These are phyloP conservation scores for Croton setiger DNA, from an alignment of 441 rosid species.

Conservation along the genomic window DNA sequence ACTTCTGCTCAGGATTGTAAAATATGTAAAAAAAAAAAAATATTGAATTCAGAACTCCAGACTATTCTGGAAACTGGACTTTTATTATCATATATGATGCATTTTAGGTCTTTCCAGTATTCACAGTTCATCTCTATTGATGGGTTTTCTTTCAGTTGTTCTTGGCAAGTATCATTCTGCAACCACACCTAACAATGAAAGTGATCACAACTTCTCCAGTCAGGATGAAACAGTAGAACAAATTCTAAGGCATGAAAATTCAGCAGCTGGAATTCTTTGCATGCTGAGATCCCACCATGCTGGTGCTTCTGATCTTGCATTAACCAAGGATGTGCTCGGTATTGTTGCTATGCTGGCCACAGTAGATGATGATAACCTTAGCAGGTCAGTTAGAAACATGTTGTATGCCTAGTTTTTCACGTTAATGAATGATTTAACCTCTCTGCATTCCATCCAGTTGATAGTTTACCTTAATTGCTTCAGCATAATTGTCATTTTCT, in stretches of 20 bases:
- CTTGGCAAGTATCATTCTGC: slow-evolving; percentile 61
- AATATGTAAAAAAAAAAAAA: background rate
- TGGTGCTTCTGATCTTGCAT: slow-evolving; percentile 36
- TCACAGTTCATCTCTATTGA: slow-evolving; percentile 1
- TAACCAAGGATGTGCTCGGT: slow-evolving; percentile 61
- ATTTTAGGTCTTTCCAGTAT: slow-evolving; percentile 7
- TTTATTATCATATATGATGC: background rate
- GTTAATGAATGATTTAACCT: background rate
- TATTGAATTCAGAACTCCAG: background rate
- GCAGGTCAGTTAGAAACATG: slow-evolving; percentile 51
- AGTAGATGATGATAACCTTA: slow-evolving; percentile 68
- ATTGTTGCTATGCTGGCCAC: slow-evolving; percentile 75
- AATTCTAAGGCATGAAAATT: slow-evolving; percentile 46
- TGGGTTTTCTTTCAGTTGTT: slow-evolving; percentile 38
- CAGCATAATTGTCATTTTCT: slow-evolving; percentile 6
- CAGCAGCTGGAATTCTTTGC: slow-evolving; percentile 73
- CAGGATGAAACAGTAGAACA: slow-evolving; percentile 51
- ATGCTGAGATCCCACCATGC: slow-evolving; percentile 45
- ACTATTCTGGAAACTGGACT: background rate
- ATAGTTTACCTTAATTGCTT: background rate
- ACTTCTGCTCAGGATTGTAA: background rate
- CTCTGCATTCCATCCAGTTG: slow-evolving; percentile 7
- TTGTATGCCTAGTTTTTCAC: background rate
- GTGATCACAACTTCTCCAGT: slow-evolving; percentile 29
- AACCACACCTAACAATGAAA: slow-evolving; percentile 22